Evolutionary conservation across 2,329 filamentous ascomycete species (phyloP).

Genomic region (Monilinia vaccinii-corymbosi): DNA sequence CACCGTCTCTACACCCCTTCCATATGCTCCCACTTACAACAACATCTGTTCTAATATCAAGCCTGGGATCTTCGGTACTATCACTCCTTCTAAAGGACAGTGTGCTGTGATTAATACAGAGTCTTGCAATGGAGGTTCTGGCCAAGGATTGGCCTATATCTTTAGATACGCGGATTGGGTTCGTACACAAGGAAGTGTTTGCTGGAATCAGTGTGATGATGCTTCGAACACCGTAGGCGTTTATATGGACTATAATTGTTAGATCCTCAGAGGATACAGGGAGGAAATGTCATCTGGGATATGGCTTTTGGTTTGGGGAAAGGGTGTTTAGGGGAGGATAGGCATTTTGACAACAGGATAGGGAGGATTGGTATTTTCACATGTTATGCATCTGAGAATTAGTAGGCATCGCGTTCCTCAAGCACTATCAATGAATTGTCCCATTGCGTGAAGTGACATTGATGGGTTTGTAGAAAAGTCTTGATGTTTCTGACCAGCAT

Average conservation of each 20-base stretch:
- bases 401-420: background rate
- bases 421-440: background rate
- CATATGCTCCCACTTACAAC: slow-evolving; percentile 6
- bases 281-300: background rate
- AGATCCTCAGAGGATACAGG: background rate
- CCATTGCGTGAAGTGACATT: no score
- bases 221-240: slow-evolving; percentile 9
- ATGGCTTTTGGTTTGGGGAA: background rate
- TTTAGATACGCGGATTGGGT: slow-evolving; percentile 14
- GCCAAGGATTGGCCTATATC: slow-evolving; percentile 9
- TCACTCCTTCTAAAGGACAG: slow-evolving; percentile 4
- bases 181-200: slow-evolving; percentile 3
- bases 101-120: slow-evolving; percentile 6
- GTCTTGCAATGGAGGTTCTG: background rate
- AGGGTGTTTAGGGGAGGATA: background rate
- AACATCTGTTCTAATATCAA: slow-evolving; percentile 1
- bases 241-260: slow-evolving; percentile 16
- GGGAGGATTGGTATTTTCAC: background rate
- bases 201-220: slow-evolving; percentile 13
- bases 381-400: background rate
- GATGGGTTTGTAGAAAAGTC: no score
- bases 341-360: background rate
- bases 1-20: slow-evolving; percentile 1
- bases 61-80: slow-evolving; percentile 5
- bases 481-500: no score